These are phyloP conservation scores for Ophiosphaerella narmari DNA, from an alignment of 2,329 filamentous ascomycete species.

Conservation along the genomic window DNA sequence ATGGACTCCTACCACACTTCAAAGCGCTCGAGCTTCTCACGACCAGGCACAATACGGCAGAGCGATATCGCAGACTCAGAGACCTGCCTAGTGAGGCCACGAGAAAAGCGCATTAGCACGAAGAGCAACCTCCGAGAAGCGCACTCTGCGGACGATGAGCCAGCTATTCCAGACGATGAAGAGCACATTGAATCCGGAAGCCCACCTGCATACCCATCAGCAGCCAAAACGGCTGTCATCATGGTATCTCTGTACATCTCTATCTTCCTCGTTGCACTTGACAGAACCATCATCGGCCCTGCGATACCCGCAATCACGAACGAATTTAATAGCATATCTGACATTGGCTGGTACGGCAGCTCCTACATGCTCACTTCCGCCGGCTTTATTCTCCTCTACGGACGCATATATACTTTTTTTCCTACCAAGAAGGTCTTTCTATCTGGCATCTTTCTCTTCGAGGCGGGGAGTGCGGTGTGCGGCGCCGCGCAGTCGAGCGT, in stretches of 20 bases:
- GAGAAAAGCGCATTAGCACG: constrained; percentile 9
- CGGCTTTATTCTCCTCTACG: constrained; percentile 51
- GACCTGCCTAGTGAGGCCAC: constrained; percentile 9
- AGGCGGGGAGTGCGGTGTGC: constrained; percentile 60
- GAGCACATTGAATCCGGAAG: background rate
- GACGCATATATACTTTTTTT: constrained; percentile 55
- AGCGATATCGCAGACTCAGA: constrained; percentile 14
- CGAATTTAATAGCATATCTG: constrained; percentile 48
- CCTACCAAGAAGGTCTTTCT: constrained; percentile 57
- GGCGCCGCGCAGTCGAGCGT: constrained; percentile 47
- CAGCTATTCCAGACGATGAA: background rate
- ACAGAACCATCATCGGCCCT: constrained; percentile 53
- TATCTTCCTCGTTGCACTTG: constrained; percentile 41
- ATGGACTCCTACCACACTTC: constrained; percentile 13
- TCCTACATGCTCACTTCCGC: constrained; percentile 48
- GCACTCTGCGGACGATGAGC: constrained; percentile 8
- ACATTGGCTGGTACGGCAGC: constrained; percentile 52
- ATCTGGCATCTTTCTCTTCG: constrained; percentile 51
- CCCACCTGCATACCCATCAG: constrained; percentile 22
- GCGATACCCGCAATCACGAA: constrained; percentile 54
- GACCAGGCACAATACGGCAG: constrained; percentile 5
- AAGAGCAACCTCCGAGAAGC: constrained; percentile 16
- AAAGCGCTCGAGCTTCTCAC: constrained; percentile 14
- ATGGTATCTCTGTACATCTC: constrained; percentile 39
- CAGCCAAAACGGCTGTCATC: constrained; percentile 32